Evolutionary conservation across 2,329 filamentous ascomycete species (phyloP).

Genomic region (Colletotrichum graminicola): DNA sequence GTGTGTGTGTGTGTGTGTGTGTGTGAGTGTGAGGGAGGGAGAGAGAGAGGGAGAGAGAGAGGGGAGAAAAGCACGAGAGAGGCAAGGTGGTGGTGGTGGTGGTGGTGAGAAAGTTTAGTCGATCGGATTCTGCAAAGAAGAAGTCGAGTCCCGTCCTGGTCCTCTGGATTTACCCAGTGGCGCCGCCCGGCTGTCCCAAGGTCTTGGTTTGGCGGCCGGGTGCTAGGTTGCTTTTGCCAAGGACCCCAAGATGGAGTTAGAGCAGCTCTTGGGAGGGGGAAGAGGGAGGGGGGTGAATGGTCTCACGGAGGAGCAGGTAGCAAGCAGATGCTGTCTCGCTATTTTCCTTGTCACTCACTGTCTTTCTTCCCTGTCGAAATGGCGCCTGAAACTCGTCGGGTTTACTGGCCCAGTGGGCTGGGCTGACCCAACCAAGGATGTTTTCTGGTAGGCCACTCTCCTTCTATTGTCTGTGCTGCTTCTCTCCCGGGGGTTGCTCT

Average conservation of each 20-base stretch:
- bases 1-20: background rate
- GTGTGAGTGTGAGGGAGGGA: background rate
- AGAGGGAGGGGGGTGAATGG: background rate
- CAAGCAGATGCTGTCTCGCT: constrained; percentile 23
- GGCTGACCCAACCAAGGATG: constrained; percentile 14
- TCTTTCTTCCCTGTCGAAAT: constrained; percentile 31
- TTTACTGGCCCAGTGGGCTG: constrained; percentile 33
- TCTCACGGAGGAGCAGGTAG: constrained; percentile 35
- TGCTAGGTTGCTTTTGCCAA: constrained; percentile 35
- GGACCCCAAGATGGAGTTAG: constrained; percentile 39
- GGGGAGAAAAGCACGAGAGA: constrained; percentile 12
- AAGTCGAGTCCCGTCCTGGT: constrained; percentile 22
- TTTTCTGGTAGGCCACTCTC: background rate
- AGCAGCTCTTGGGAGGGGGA: constrained; percentile 11
- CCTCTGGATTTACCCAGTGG: constrained; percentile 1
- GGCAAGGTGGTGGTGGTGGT: constrained; percentile 1
- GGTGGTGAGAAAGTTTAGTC: constrained; percentile 37
- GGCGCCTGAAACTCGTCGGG: constrained; percentile 36
- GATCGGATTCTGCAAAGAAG: constrained; percentile 37
- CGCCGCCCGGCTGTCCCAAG: constrained; percentile 22
- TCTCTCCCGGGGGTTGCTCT: background rate
- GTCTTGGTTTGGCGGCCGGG: constrained; percentile 32
- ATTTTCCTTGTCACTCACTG: constrained; percentile 23
- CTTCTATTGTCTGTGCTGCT: constrained; percentile 23
- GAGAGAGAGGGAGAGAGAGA: background rate